Evolutionary conservation across 805 yeast genomes (phyloP).

Genomic region (Yamadazyma phyllophila): DNA sequence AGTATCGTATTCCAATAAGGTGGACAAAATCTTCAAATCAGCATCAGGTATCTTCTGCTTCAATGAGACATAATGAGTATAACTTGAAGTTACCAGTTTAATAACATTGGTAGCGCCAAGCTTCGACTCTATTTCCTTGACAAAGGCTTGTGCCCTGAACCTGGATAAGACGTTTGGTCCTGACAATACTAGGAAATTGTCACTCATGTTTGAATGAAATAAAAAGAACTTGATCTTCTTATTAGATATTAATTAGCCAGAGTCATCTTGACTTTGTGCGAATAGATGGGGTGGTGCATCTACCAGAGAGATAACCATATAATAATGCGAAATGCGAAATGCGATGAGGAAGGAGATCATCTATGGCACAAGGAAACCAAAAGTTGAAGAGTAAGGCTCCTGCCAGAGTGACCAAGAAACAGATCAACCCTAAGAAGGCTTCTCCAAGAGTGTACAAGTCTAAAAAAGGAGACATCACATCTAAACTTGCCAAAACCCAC

Average conservation of each 20-base stretch:
- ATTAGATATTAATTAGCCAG: neutral
- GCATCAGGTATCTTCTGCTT: constrained; percentile 36
- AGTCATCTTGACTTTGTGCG: constrained; percentile 3
- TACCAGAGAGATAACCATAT: neutral
- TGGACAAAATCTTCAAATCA: constrained; percentile 50
- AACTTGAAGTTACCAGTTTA: constrained; percentile 67
- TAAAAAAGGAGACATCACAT: constrained; percentile 54
- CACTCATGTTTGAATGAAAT: neutral
- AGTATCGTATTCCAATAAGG: constrained; percentile 72
- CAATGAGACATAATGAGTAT: constrained; percentile 76
- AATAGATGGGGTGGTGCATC: neutral
- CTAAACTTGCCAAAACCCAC: constrained; percentile 58
- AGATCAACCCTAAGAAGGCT: constrained; percentile 66
- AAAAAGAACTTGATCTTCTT: neutral
- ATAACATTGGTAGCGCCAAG: constrained; percentile 59
- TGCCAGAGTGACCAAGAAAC: constrained; percentile 62
- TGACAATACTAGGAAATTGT: constrained; percentile 49
- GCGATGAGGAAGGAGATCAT: constrained; percentile 1
- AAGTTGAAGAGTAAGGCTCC: constrained; percentile 52
- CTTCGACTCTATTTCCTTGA: constrained; percentile 68
- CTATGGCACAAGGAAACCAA: constrained; percentile 75
- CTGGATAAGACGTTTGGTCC: constrained; percentile 90
- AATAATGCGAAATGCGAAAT: neutral
- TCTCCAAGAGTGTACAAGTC: constrained; percentile 68
- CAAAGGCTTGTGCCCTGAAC: constrained; percentile 75